phyloP scores from a whole-genome alignment of 192 early-diverging fungal species.

The Coemansia umbellata region DNA sequence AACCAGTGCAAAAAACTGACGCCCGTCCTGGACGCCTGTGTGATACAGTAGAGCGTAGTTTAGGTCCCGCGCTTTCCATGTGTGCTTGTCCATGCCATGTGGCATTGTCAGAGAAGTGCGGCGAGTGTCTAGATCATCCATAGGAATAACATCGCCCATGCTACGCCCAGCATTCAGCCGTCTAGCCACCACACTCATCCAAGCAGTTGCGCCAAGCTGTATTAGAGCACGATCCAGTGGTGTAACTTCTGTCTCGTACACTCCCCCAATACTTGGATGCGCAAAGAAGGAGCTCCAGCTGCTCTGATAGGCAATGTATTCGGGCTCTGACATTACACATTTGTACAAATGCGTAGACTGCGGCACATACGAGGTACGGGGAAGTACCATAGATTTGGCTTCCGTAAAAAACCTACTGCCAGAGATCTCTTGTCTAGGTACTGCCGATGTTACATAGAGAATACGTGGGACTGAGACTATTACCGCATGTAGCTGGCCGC shows the following conservation, averaged over 20 bases:
- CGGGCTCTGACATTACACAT: constrained; percentile 74
- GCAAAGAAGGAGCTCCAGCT: constrained; percentile 78
- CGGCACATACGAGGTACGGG: constrained; percentile 59
- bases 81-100: constrained; percentile 2
- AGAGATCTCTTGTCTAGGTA: constrained; percentile 50
- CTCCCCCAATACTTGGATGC: constrained; percentile 83
- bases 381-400: constrained; percentile 59
- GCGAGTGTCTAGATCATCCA: constrained; percentile 35
- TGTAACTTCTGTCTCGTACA: constrained; percentile 91
- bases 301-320: constrained; percentile 68
- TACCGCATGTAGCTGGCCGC: constrained; percentile 66
- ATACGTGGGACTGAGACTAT: constrained; percentile 73
- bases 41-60: constrained; percentile 81
- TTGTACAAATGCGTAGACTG: constrained; percentile 70
- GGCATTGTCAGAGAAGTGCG: constrained; percentile 19
- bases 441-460: constrained; percentile 79
- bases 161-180: constrained; percentile 13
- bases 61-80: constrained; percentile 39
- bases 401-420: constrained; percentile 44
- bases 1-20: constrained; percentile 65
- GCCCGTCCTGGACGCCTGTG: constrained; percentile 37
- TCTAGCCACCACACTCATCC: constrained; percentile 23
- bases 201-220: constrained; percentile 61
- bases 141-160: constrained; percentile 17
- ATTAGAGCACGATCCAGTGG: constrained; percentile 78